Conservation (phyloP, 441 rosid genomes). For the Mallotus repandus region DNA sequence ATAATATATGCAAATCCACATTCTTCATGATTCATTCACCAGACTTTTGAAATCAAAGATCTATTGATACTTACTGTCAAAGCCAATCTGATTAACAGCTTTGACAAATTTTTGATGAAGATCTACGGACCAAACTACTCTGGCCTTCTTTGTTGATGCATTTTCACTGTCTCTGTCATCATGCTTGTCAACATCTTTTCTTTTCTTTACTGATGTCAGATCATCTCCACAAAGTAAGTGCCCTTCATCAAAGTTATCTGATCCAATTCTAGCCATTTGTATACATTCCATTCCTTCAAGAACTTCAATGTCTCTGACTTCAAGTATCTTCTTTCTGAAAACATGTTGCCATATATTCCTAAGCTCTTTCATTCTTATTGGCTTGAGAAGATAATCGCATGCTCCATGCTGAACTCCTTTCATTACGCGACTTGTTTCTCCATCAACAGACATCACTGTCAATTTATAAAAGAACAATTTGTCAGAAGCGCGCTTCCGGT, state of each 20-base stretch:
- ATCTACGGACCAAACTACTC: slow-evolving; percentile 61
- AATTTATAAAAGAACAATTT: background rate
- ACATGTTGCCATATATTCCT: slow-evolving; percentile 65
- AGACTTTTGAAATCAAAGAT: slow-evolving; percentile 15
- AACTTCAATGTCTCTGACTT: slow-evolving; percentile 34
- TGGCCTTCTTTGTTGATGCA: slow-evolving; percentile 45
- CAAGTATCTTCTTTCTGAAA: slow-evolving; percentile 43
- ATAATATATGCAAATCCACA: background rate
- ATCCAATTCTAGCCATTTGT: slow-evolving; percentile 34
- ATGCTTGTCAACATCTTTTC: slow-evolving; percentile 29
- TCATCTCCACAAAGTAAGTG: slow-evolving; percentile 28
- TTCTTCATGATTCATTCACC: slow-evolving; percentile 11
- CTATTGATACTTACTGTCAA: slow-evolving; percentile 59
- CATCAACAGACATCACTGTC: slow-evolving; percentile 74
- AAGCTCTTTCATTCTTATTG: slow-evolving; percentile 52
- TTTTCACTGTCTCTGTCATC: slow-evolving; percentile 26
- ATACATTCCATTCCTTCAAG: slow-evolving; percentile 26
- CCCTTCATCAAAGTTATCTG: slow-evolving; percentile 16
- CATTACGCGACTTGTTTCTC: slow-evolving; percentile 41
- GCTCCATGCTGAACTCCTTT: slow-evolving; percentile 66
- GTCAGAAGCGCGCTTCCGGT: slow-evolving; percentile 24
- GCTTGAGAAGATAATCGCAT: slow-evolving; percentile 62
- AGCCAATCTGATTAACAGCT: slow-evolving; percentile 59
- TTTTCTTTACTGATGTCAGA: slow-evolving; percentile 7
- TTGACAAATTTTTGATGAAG: slow-evolving; percentile 72